These are phyloP conservation scores for Erysimum cheiri DNA, from an alignment of 441 rosid species.

Conservation along the genomic window DNA sequence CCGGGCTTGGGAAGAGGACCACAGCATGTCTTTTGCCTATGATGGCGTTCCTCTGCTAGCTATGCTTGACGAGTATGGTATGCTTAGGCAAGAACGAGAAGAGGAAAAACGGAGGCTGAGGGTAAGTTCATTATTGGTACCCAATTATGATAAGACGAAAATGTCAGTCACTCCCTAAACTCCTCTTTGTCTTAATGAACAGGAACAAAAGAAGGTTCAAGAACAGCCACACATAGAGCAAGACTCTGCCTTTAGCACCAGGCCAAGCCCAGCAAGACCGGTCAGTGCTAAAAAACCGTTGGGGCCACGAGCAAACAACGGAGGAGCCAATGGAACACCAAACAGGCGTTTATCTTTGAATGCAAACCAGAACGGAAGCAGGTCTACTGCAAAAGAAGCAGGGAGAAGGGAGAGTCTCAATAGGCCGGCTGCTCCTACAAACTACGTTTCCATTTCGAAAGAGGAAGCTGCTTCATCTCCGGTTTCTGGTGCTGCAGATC, in stretches of 20 bases:
- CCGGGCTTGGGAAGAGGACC: conserved; percentile 88
- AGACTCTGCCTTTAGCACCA: conserved; percentile 72
- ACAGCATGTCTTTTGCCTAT: conserved; percentile 65
- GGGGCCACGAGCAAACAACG: conserved; percentile 68
- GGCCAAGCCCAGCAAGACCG: conserved; percentile 89
- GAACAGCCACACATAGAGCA: conserved; percentile 86
- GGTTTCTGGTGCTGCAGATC: conserved; percentile 66
- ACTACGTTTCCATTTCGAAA: conserved; percentile 77
- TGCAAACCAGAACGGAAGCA: conserved; percentile 76
- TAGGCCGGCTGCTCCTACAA: conserved; percentile 73
- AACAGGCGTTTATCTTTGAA: conserved; percentile 80
- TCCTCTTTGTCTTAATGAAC: conserved; percentile 28
- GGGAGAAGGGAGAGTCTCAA: conserved; percentile 70
- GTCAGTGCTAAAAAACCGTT: conserved; percentile 66
- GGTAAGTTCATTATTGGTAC: conserved; percentile 48
- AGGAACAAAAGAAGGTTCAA: conserved; percentile 91
- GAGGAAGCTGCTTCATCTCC: conserved; percentile 77
- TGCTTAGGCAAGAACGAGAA: conserved; percentile 96
- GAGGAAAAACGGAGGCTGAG: conserved; percentile 87
- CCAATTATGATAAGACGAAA: background rate
- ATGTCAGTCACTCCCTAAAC: background rate
- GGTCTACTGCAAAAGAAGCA: conserved; percentile 69
- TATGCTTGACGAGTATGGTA: conserved; percentile 95
- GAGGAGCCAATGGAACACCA: conserved; percentile 83
- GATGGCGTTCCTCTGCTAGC: conserved; percentile 96